Base-by-base conservation (phyloP, 176 grass and related monocot species). In the Cymbopogon citratus region DNA sequence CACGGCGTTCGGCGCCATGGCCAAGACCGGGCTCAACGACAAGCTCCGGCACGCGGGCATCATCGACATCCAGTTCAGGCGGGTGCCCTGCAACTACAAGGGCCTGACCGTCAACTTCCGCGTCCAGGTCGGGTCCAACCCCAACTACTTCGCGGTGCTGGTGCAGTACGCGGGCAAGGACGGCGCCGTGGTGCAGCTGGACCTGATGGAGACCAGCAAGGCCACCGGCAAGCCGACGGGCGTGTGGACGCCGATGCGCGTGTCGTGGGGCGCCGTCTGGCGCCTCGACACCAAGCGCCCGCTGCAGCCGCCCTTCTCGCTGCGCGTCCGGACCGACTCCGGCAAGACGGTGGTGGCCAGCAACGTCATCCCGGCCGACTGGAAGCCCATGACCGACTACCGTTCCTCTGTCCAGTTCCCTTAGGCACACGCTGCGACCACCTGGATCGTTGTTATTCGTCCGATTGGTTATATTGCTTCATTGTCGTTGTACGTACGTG, bases 261-360 rank as follows among this genome's bases (percentile, higher is more conserved):
- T 85, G 31, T 93, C 84, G 0, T 97, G 86, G 90, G 90, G 88
- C 6, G 83, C 86, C 26, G 70, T 93, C 38, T 93, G 94, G 94
- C 44, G 83, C 11, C 68, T 91, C 14, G 89, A 93, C 88, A 40
- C 94, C 33, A 85, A 77, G 33, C 81, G 80, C 57, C 74, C 46
- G 1, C 80, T 91, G 27, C 78, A 83, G 67, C 73, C 57, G 1
- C 94, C 94, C 2, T 97, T 97, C 84, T 93, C 94, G 25, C 48
- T 97, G 24, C 84, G 81, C 64, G 71, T 86, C 27, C 74, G 81
- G 14, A 71, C 23, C 81, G 76, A 33, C 39, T 87, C 77, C 70
- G 74, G 84, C 74, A 87, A 78, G 84, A 69, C 21, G 24, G 56
- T 91, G 12, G 70, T 91, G 1, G 88, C 89, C 60, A 61, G 10